A percentile compares a stretch with the other conserved stretches of the same genome.
phyloP scores from a whole-genome alignment of 2,329 filamentous ascomycete genomes.

The Aphanocladium album region DNA sequence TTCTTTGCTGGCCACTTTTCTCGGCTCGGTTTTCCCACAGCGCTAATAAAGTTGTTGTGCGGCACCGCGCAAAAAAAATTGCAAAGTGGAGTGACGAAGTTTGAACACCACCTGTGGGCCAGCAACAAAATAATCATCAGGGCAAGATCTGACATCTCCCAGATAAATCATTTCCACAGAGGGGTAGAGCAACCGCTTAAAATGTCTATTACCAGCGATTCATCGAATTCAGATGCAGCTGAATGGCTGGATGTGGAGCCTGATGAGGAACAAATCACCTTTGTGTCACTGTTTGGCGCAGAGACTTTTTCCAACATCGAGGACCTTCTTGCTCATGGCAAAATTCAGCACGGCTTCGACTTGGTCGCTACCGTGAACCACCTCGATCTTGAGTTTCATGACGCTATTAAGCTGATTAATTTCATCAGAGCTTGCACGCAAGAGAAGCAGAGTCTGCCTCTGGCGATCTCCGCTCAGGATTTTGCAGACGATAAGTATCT shows the following conservation, averaged over 20 bases:
- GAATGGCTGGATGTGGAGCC: conserved; percentile 54
- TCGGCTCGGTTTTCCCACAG: neutral
- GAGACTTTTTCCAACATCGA: conserved; percentile 58
- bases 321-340: conserved; percentile 65
- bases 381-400: conserved; percentile 65
- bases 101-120: conserved; percentile 8
- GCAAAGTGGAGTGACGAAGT: conserved; percentile 11
- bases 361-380: conserved; percentile 54
- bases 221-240: conserved; percentile 35
- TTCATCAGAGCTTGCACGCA: conserved; percentile 50
- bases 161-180: neutral
- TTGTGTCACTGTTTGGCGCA: conserved; percentile 65
- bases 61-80: neutral
- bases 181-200: conserved; percentile 4
- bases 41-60: neutral
- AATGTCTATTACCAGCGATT: conserved; percentile 25
- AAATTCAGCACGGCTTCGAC: conserved; percentile 61
- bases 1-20: neutral
- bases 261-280: conserved; percentile 56
- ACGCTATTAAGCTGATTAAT: conserved; percentile 70
- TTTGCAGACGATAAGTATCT: conserved; percentile 78
- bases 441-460: conserved; percentile 42
- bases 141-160: neutral
- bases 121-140: neutral
- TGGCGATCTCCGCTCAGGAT: conserved; percentile 53